Evolutionary conservation across 495 filamentous ascomycete genomes (phyloP).

Genomic region (Penicillium bialowiezense): DNA sequence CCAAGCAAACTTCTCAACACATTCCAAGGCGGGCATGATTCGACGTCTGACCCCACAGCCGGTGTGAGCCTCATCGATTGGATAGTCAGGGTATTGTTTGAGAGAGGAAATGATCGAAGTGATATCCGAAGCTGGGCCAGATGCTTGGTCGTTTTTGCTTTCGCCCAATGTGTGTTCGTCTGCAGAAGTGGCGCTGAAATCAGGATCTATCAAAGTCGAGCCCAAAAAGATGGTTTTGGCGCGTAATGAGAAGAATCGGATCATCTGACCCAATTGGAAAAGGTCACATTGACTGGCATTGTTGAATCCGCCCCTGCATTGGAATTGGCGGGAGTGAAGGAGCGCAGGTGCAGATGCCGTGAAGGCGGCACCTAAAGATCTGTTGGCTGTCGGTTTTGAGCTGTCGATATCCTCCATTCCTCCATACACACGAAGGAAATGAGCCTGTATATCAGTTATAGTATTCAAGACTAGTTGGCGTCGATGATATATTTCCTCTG

Average conservation of each 20-base stretch:
- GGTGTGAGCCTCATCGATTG: slow-evolving; percentile 72
- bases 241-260: slow-evolving; percentile 66
- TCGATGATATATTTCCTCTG: slow-evolving; percentile 71
- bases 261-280: slow-evolving; percentile 83
- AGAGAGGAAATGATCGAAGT: slow-evolving; percentile 50
- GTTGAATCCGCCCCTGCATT: slow-evolving; percentile 77
- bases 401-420: slow-evolving; percentile 32
- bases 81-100: slow-evolving; percentile 68
- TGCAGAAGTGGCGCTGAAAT: slow-evolving; percentile 23
- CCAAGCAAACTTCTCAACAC: slow-evolving; percentile 61
- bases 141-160: neutral
- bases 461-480: slow-evolving; percentile 70
- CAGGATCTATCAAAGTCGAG: slow-evolving; percentile 45
- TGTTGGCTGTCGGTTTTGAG: slow-evolving; percentile 8
- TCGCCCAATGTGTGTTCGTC: slow-evolving; percentile 5
- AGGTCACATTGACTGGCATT: slow-evolving; percentile 74
- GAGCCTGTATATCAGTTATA: slow-evolving; percentile 68
- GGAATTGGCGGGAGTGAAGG: slow-evolving; percentile 35
- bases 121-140: slow-evolving; percentile 40
- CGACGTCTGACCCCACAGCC: slow-evolving; percentile 73
- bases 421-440: slow-evolving; percentile 68
- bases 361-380: slow-evolving; percentile 9
- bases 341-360: slow-evolving; percentile 9
- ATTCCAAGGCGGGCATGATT: slow-evolving; percentile 65
- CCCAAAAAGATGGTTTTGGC: slow-evolving; percentile 48